A percentile compares a stretch with the other conserved stretches of the same genome.
Evolutionary conservation across 2,329 filamentous ascomycete species (phyloP).

Genomic region (Penicillium sp.): DNA sequence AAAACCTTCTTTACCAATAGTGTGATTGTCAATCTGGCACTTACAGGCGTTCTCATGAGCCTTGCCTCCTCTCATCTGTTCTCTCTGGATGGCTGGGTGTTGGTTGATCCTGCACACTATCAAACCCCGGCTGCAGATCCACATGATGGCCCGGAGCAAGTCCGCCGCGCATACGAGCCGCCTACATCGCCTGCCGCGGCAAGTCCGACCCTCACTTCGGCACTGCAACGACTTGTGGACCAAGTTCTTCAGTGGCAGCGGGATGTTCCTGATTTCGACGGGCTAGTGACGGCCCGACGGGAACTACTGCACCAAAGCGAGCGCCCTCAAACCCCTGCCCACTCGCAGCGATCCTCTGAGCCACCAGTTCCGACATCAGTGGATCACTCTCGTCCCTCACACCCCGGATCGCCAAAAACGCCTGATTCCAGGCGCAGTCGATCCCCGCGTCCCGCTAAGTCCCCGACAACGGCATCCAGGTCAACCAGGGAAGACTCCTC

Average conservation of each 20-base stretch:
- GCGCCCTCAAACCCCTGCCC: constrained; percentile 13
- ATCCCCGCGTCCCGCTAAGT: constrained; percentile 11
- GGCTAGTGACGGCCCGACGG: constrained; percentile 58
- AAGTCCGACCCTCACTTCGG: constrained; percentile 45
- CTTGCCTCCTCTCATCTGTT: constrained; percentile 80
- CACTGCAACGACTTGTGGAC: constrained; percentile 56
- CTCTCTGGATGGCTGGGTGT: constrained; percentile 82
- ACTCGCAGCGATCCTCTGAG: constrained; percentile 21
- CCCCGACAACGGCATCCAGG: constrained; percentile 10
- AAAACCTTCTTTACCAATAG: constrained; percentile 82
- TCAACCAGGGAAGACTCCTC: constrained; percentile 23
- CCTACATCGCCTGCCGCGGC: constrained; percentile 46
- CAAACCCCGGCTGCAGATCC: constrained; percentile 29
- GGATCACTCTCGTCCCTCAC: constrained; percentile 16
- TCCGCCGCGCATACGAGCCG: constrained; percentile 39
- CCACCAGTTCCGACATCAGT: constrained; percentile 15
- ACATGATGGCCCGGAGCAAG: constrained; percentile 24
- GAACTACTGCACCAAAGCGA: constrained; percentile 36
- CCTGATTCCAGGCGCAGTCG: constrained; percentile 15
- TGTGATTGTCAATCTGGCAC: constrained; percentile 80
- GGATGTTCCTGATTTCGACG: constrained; percentile 65
- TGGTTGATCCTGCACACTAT: constrained; percentile 64
- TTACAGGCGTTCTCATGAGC: constrained; percentile 77
- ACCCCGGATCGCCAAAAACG: constrained; percentile 18
- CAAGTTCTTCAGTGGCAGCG: constrained; percentile 59